These are phyloP conservation scores for Acacia melanoxylon DNA, from an alignment of 306 rosid species.

Conservation along the genomic window DNA sequence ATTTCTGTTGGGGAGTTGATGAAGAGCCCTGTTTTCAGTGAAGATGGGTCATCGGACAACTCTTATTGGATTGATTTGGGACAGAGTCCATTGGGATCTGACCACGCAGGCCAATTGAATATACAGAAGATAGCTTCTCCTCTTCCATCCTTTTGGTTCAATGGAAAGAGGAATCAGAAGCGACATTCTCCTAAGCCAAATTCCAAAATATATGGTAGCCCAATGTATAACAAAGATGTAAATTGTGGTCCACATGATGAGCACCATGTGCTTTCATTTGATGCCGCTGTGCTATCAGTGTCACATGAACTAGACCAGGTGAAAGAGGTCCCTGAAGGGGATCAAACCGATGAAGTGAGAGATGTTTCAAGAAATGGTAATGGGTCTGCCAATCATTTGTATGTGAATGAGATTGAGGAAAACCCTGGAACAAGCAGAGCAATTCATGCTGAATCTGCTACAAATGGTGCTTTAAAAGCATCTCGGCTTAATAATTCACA, in stretches of 20 bases:
- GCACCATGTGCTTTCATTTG: conserved; percentile 71
- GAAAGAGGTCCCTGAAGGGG: conserved; percentile 74
- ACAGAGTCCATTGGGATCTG: conserved; percentile 92
- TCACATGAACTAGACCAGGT: conserved; percentile 82
- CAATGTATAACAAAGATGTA: conserved; percentile 63
- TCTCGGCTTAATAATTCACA: conserved; percentile 43
- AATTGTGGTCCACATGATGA: conserved; percentile 50
- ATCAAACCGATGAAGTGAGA: conserved; percentile 39
- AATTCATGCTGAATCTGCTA: conserved; percentile 28
- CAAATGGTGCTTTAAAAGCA: conserved; percentile 37
- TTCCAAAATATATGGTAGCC: conserved; percentile 77
- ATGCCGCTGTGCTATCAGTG: conserved; percentile 80
- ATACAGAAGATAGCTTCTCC: conserved; percentile 78
- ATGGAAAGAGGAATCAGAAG: conserved; percentile 60
- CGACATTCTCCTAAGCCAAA: conserved; percentile 62
- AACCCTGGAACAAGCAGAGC: conserved; percentile 50
- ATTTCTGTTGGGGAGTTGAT: conserved; percentile 89
- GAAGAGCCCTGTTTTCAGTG: conserved; percentile 98
- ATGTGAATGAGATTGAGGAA: conserved; percentile 52
- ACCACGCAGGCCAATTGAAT: conserved; percentile 45
- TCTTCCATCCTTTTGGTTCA: conserved; percentile 75
- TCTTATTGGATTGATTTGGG: conserved; percentile 97
- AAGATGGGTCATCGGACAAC: conserved; percentile 91
- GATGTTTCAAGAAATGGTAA: conserved; percentile 43
- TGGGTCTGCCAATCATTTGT: conserved; percentile 29